Base-by-base conservation (phyloP, 345 rosid species). In the Populus euphratica region DNA sequence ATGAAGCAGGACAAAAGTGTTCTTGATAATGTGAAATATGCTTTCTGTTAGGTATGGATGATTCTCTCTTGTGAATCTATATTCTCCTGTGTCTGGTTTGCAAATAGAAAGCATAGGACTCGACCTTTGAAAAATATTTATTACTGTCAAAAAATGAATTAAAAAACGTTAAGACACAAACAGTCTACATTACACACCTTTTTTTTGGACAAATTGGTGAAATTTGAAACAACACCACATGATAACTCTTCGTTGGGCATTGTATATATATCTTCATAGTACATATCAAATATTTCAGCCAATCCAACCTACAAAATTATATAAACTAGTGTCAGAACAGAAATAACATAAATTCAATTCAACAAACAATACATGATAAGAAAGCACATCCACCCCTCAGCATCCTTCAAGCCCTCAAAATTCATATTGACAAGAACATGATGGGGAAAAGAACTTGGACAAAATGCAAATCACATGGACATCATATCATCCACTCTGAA, bases 191-290 rank as follows among this genome's bases (percentile, higher is more conserved):
- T 38, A 38, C 77, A 33, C 86, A 92, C 99, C 98, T 91, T 93
- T 82, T 79, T 88, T 71, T 36, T 81, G 54, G 97, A 81, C 82
- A 90, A 80, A 80, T 74, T 78, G 77, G 81, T 68, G 72, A 90
- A 83, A 68, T 84, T 86, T 73, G 84, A 76, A 74, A 76, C 79
- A 66, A 68, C 67, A 80, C 79, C 82, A 78, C 90, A 86, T 3
- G 86, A 85, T 63, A 95, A 82, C 83, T 87, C 87, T 83, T 95
- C 93, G 64, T 62, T 68, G 31, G 97, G 97, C 69, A 93, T 84
- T n/a, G 99, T 80, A 83, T 89, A 93, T 27, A 82, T 70, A 78
- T 95, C 99, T 85, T 93, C 98, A 82, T 86, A 95, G 82, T 83
- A 92, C 78, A 92, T 86, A 84, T 95, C 98, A 81, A 95, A 80